A percentile compares a stretch with the other conserved stretches of the same genome.
Evolutionary conservation across 495 filamentous ascomycete genomes (phyloP).

Genomic region (Echria macrotheca): DNA sequence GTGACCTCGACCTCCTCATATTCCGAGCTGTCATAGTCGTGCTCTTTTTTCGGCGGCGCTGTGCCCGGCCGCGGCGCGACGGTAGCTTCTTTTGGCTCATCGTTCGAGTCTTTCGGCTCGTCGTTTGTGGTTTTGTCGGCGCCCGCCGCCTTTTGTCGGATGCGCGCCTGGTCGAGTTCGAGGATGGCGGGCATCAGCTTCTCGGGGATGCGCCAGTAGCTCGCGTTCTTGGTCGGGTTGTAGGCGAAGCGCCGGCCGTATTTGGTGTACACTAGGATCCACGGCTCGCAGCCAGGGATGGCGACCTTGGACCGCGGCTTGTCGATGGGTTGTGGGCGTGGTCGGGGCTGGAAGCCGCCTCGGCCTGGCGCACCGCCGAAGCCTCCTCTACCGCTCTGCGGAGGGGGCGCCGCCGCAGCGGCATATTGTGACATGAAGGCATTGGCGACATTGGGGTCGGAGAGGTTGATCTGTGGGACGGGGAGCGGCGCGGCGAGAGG

Average conservation of each 20-base stretch:
- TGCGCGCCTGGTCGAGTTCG: slow-evolving; percentile 58
- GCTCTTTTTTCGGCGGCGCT: slow-evolving; percentile 1
- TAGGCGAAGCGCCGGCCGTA: slow-evolving; percentile 82
- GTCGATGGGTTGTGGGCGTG: slow-evolving; percentile 63
- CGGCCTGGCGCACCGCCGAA: slow-evolving; percentile 39
- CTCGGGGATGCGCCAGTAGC: slow-evolving; percentile 86
- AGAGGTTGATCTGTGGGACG: slow-evolving; percentile 38
- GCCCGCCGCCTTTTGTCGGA: slow-evolving; percentile 43
- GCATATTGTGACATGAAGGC: slow-evolving; percentile 45
- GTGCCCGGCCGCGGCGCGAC: not conserved
- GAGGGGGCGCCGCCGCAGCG: slow-evolving; percentile 13
- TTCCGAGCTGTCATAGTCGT: slow-evolving; percentile 50
- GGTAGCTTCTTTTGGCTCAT: not conserved
- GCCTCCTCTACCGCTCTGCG: slow-evolving; percentile 25
- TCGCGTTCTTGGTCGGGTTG: slow-evolving; percentile 74
- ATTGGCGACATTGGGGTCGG: slow-evolving; percentile 40
- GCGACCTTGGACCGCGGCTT: slow-evolving; percentile 72
- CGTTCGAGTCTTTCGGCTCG: slow-evolving; percentile 6
- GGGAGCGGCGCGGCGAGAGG: slow-evolving; percentile 14
- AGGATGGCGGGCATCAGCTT: slow-evolving; percentile 76
- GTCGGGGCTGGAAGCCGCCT: slow-evolving; percentile 47
- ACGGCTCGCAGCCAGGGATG: slow-evolving; percentile 80
- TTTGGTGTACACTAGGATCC: slow-evolving; percentile 89
- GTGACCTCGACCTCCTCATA: slow-evolving; percentile 89
- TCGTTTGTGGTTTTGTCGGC: not conserved